These are phyloP conservation scores for Wickerhamiella azyma DNA, from an alignment of 805 yeast genomes.

Conservation along the genomic window DNA sequence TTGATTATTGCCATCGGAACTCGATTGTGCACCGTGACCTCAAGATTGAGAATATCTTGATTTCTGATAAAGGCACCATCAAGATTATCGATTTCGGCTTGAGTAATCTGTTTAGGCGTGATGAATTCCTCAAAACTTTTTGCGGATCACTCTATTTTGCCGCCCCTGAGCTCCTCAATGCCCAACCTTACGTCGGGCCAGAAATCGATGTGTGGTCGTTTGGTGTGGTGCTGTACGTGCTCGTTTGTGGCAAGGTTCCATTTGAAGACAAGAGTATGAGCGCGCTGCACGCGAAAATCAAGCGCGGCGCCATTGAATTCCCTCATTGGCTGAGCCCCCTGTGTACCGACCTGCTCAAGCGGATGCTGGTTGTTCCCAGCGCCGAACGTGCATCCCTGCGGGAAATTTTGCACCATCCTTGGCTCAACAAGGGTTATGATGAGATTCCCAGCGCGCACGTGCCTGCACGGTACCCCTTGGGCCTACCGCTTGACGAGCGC, in stretches of 20 bases:
- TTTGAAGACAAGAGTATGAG: slow-evolving; percentile 92
- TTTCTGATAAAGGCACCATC: slow-evolving; percentile 83
- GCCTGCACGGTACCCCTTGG: slow-evolving; percentile 66
- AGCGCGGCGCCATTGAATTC: slow-evolving; percentile 82
- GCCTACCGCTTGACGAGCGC: slow-evolving; percentile 48
- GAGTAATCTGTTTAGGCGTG: slow-evolving; percentile 68
- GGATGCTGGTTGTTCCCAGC: slow-evolving; percentile 90
- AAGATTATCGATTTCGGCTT: slow-evolving; percentile 94
- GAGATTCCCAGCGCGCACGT: slow-evolving; percentile 53
- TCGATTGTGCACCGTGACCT: slow-evolving; percentile 94
- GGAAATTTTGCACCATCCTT: slow-evolving; percentile 78
- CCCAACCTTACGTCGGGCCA: slow-evolving; percentile 87
- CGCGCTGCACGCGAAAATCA: slow-evolving; percentile 84
- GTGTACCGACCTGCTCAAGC: slow-evolving; percentile 62
- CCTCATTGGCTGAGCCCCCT: slow-evolving; percentile 70
- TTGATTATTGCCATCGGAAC: slow-evolving; percentile 85
- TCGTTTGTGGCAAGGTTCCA: slow-evolving; percentile 96
- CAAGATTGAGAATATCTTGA: slow-evolving; percentile 92
- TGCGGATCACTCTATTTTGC: slow-evolving; percentile 98
- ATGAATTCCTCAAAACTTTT: slow-evolving; percentile 68
- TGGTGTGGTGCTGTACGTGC: slow-evolving; percentile 88
- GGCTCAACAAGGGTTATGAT: slow-evolving; percentile 88
- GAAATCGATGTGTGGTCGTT: slow-evolving; percentile 98
- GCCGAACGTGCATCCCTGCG: slow-evolving; percentile 59
- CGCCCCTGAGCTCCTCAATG: slow-evolving; percentile 90